Evolutionary conservation across 2,329 filamentous ascomycete species (phyloP).

Genomic region (Penicillium brevicompactum): DNA sequence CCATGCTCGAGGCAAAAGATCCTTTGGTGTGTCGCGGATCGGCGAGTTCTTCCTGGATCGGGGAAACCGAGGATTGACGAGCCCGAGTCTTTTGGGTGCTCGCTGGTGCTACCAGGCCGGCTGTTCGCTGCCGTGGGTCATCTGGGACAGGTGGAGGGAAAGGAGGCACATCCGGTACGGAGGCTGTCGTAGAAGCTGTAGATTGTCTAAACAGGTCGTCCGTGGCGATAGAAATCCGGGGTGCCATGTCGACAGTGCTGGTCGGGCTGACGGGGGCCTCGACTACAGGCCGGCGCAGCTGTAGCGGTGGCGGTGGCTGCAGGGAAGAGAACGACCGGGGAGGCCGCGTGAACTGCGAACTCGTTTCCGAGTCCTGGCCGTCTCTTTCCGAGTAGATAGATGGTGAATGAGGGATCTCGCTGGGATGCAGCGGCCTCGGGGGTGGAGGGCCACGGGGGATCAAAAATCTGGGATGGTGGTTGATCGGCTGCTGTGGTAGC

Average conservation of each 20-base stretch:
- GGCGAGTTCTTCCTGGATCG: constrained; percentile 72
- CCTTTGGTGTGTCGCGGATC: constrained; percentile 51
- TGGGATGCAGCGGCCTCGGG: constrained; percentile 45
- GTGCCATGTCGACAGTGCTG: constrained; percentile 24
- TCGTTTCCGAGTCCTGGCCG: constrained; percentile 27
- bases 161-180: constrained; percentile 33
- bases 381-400: constrained; percentile 39
- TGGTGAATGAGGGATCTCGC: constrained; percentile 36
- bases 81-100: constrained; percentile 49
- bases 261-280: constrained; percentile 23
- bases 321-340: constrained; percentile 33
- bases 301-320: constrained; percentile 19
- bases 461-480: constrained; percentile 29
- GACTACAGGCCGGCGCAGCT: constrained; percentile 18
- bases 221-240: constrained; percentile 29
- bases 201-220: constrained; percentile 34
- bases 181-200: constrained; percentile 29
- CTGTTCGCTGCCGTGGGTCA: constrained; percentile 28
- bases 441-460: constrained; percentile 42
- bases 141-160: constrained; percentile 22
- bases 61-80: constrained; percentile 68
- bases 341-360: constrained; percentile 19
- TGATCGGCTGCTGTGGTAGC: constrained; percentile 24
- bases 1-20: constrained; percentile 71
- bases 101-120: constrained; percentile 34